These are phyloP conservation scores for Agaricus sinodeliciosus DNA, from an alignment of 768 basidiomycete species.

Conservation along the genomic window DNA sequence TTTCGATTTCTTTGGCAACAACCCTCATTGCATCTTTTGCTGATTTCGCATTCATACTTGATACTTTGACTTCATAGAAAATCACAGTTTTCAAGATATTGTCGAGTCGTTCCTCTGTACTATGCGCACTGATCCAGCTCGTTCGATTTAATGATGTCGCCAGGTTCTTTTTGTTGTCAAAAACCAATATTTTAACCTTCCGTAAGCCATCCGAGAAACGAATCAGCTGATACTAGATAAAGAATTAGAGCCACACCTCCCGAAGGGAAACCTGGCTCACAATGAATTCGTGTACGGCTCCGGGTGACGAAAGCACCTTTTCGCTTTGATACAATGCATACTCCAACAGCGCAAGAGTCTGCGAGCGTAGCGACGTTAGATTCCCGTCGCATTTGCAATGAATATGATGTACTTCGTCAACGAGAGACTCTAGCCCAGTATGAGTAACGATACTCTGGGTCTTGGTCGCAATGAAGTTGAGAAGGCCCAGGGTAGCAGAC, in stretches of 20 bases:
- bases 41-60: constrained; percentile 31
- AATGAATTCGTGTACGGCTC: constrained; percentile 52
- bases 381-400: background rate
- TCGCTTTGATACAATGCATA: constrained; percentile 48
- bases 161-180: constrained; percentile 28
- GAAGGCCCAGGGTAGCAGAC: constrained; percentile 46
- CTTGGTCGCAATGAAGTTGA: constrained; percentile 52
- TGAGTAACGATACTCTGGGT: constrained; percentile 45
- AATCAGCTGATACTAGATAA: constrained; percentile 55
- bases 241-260: background rate
- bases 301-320: constrained; percentile 44
- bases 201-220: constrained; percentile 43
- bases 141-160: constrained; percentile 20
- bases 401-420: constrained; percentile 40
- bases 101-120: constrained; percentile 31
- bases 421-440: constrained; percentile 44
- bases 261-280: constrained; percentile 32
- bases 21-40: constrained; percentile 52
- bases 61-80: constrained; percentile 53
- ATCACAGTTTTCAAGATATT: constrained; percentile 36
- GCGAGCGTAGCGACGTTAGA: background rate
- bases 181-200: constrained; percentile 34
- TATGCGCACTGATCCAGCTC: constrained; percentile 22
- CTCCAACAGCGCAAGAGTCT: constrained; percentile 52
- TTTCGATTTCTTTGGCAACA: constrained; percentile 56